Base-by-base conservation (phyloP, 1,284 basidiomycete species). In the Tylopilus sp. region DNA sequence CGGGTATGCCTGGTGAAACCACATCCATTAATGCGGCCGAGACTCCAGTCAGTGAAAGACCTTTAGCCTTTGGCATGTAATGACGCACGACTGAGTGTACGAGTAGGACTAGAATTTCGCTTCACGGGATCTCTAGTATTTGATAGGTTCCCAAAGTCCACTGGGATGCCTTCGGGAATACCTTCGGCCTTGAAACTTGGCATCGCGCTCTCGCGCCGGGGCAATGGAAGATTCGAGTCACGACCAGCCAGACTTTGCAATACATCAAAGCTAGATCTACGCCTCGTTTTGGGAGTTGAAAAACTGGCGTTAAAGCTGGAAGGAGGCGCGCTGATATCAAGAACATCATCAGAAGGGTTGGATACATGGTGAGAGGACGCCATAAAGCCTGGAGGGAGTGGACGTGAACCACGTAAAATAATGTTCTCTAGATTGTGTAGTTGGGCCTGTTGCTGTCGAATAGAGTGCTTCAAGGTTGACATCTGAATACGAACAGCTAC, bases 361-460 rank as follows among this genome's bases (percentile, higher is more conserved):
- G 64, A 66, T 49, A 57, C 57, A 55, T 62, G 62, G 46, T 56
- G 61, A 46, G 60, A 51, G 48, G 58, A 53, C 29, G 63, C 66
- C 67, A 73, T 69, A 59, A 73, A 71, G 48, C 66, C 73, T 57
- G 71, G 73, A 55, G 69, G 71, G 54, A 77, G 72, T 18, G 82
- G 79, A 51, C 83, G 77, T 14, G 84, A 82, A 26, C 80, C 79
- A 55, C 77, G 77, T 47, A 82, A 75, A 46, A 88, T 68, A 46
- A 77, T 72, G 60, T 73, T 83, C 65, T 88, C 86, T 43, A 87
- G 76, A 38, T 64, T 73, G 56, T 82, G 76, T 40, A 88, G 67
- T 59, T 88, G 85, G 12, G 85, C 85, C 70, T 80, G 83, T 61
- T 88, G 83, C 61, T 88, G 85, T 55, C 87, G 73, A 57, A 89